A percentile compares a stretch with the other conserved stretches of the same genome.
Evolutionary conservation across 257 asterid genomes (phyloP).

Genomic region (Jacaranda mimosifolia): DNA sequence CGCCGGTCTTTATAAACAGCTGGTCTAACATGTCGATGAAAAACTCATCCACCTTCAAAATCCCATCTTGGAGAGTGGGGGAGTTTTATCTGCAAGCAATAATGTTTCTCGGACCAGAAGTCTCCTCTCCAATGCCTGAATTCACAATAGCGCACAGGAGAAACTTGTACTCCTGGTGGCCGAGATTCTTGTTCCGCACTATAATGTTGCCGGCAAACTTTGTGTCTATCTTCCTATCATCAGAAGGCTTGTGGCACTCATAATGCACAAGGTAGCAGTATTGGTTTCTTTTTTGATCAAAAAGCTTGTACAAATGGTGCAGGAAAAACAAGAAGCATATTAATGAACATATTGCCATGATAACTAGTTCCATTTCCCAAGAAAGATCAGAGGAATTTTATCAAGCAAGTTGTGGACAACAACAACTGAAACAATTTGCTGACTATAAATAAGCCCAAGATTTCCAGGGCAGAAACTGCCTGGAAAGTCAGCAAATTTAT

Average conservation of each 20-base stretch:
- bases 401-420: too few species aligned
- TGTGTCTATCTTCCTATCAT: constrained; percentile 40
- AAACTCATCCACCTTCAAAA: constrained; percentile 47
- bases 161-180: constrained; percentile 42
- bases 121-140: constrained; percentile 58
- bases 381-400: not conserved
- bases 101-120: constrained; percentile 50
- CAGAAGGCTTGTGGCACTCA: constrained; percentile 50
- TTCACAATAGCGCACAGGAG: constrained; percentile 47
- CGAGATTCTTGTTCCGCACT: constrained; percentile 47
- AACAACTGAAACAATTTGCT: not conserved
- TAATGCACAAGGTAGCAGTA: constrained; percentile 43
- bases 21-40: constrained; percentile 35
- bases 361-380: constrained; percentile 32
- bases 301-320: constrained; percentile 28
- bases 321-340: constrained; percentile 21
- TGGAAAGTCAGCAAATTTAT: constrained; percentile 8
- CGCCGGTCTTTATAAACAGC: constrained; percentile 36
- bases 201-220: constrained; percentile 43
- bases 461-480: not conserved
- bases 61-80: constrained; percentile 42
- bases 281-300: constrained; percentile 19
- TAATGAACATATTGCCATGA: constrained; percentile 8
- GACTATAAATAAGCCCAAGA: not conserved
- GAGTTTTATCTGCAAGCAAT: constrained; percentile 41